Evolutionary conservation across 371 early-diverging fungal species (phyloP).

Genomic region (Coemansia sp.): DNA sequence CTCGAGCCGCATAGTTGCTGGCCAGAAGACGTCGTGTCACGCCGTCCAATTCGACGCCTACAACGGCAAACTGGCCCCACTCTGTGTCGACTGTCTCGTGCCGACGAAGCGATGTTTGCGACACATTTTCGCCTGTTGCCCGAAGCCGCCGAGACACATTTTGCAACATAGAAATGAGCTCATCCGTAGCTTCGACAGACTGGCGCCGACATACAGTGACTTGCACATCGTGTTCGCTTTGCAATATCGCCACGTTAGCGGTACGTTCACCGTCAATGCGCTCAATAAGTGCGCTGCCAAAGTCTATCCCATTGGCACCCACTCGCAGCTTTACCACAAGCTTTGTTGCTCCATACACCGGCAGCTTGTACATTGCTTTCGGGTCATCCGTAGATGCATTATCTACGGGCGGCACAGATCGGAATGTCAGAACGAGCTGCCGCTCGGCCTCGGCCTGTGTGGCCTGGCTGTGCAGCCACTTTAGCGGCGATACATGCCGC

Average conservation of each 20-base stretch:
- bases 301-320: not conserved
- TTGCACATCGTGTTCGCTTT: conserved; percentile 30
- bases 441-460: not conserved
- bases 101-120: conserved; percentile 6
- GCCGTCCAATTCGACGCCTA: conserved; percentile 17
- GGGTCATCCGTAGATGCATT: not conserved
- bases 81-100: conserved; percentile 16
- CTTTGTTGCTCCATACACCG: conserved; percentile 1
- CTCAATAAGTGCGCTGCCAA: conserved; percentile 6
- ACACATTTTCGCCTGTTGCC: not conserved
- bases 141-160: conserved; percentile 9
- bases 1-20: conserved; percentile 1
- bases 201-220: not conserved
- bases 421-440: conserved; percentile 26
- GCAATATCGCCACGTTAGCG: conserved; percentile 29
- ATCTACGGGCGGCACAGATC: not conserved
- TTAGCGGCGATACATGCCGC: conserved; percentile 28
- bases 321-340: conserved; percentile 22
- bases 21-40: conserved; percentile 1
- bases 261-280: not conserved
- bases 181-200: conserved; percentile 5
- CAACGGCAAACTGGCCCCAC: conserved; percentile 15
- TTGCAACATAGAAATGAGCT: conserved; percentile 1
- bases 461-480: conserved; percentile 28
- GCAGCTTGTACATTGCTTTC: conserved; percentile 15